These are phyloP conservation scores for Fagopyrum tataricum DNA, from an alignment of 148 eudicot genomes.

Conservation along the genomic window DNA sequence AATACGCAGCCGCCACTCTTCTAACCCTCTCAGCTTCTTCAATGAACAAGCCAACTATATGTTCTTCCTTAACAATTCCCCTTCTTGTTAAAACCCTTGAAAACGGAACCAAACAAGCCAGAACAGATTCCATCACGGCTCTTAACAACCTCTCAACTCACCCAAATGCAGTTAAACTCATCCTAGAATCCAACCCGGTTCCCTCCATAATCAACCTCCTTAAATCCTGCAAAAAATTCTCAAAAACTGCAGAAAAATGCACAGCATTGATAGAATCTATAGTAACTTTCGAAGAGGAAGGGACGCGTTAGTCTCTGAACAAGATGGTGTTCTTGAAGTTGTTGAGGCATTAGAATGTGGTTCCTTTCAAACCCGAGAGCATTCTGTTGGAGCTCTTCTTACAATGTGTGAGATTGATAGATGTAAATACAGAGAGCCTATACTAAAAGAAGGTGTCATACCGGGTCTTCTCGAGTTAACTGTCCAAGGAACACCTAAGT, in stretches of 20 bases:
- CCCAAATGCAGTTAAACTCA: slow-evolving; percentile 36
- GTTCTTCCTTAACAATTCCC: slow-evolving; percentile 65
- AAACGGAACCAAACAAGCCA: slow-evolving; percentile 60
- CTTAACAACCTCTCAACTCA: slow-evolving; percentile 85
- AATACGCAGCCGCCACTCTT: slow-evolving; percentile 76
- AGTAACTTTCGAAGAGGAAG: slow-evolving; percentile 51
- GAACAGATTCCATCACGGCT: slow-evolving; percentile 70
- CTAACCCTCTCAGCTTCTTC: slow-evolving; percentile 95
- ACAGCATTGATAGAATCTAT: slow-evolving; percentile 71
- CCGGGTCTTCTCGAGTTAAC: slow-evolving; percentile 95
- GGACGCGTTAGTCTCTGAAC: slow-evolving; percentile 51
- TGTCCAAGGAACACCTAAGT: slow-evolving; percentile 72
- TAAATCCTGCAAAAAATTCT: slow-evolving; percentile 60
- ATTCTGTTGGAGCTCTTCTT: slow-evolving; percentile 75
- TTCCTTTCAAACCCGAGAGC: slow-evolving; percentile 70
- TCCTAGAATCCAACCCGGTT: slow-evolving; percentile 55
- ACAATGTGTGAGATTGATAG: slow-evolving; percentile 76
- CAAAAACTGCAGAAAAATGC: slow-evolving; percentile 78
- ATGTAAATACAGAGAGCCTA: slow-evolving; percentile 63
- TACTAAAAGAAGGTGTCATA: slow-evolving; percentile 87
- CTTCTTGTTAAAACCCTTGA: slow-evolving; percentile 56
- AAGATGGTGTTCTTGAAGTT: slow-evolving; percentile 81
- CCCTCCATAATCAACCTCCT: slow-evolving; percentile 53
- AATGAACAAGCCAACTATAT: slow-evolving; percentile 62
- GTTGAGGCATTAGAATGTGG: slow-evolving; percentile 87